Conservation (phyloP, 306 rosid species). For the Gastrolobium villosum region DNA sequence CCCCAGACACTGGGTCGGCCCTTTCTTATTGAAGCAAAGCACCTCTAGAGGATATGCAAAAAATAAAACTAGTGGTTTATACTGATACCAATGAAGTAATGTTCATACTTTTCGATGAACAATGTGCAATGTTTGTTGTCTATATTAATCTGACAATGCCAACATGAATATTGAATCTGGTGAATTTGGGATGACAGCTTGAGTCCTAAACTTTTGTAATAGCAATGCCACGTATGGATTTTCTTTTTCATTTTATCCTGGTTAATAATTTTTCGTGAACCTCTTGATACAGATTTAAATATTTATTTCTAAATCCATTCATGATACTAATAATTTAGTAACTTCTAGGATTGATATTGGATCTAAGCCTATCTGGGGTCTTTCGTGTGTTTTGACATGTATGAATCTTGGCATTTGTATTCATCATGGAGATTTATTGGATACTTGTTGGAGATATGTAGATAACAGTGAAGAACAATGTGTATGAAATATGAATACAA, state of each 20-base stretch:
- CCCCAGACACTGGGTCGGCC: no score
- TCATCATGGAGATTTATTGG: slow-evolving; percentile 13
- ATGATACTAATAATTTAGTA: background rate
- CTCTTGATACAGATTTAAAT: slow-evolving; percentile 3
- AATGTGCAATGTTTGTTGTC: slow-evolving; percentile 12
- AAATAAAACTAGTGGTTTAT: background rate
- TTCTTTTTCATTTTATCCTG: background rate
- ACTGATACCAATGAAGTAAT: background rate
- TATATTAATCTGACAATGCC: slow-evolving; percentile 11
- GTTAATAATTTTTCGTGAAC: background rate
- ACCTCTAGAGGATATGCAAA: slow-evolving; percentile 12
- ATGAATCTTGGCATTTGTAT: background rate
- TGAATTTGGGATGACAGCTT: background rate
- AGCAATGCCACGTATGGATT: background rate
- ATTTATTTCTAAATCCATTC: background rate
- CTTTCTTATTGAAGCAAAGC: slow-evolving; percentile 26
- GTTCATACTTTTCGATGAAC: background rate
- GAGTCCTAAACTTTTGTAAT: slow-evolving; percentile 5
- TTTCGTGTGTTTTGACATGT: background rate
- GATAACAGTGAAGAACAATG: slow-evolving; percentile 22
- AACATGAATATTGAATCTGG: background rate
- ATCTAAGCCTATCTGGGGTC: background rate
- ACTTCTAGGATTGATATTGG: background rate
- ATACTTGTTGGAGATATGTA: slow-evolving; percentile 6
- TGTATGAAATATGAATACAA: slow-evolving; percentile 2